Evolutionary conservation across 2,329 filamentous ascomycete genomes (phyloP).

Genomic region (Phialophora expanda): DNA sequence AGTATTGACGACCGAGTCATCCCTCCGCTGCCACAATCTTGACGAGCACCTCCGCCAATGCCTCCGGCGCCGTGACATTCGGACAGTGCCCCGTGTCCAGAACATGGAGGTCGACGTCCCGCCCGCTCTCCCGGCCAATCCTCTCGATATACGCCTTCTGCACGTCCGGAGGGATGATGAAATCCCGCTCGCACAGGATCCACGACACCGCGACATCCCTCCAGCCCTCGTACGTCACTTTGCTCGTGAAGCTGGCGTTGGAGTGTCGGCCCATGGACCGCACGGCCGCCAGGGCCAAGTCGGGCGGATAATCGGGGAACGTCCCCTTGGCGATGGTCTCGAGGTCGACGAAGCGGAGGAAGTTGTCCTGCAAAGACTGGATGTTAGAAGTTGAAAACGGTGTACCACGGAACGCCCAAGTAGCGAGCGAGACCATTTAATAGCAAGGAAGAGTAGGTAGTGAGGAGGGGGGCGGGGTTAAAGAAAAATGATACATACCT

Average conservation of each 20-base stretch:
- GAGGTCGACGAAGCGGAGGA: constrained; percentile 1
- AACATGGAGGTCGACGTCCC: constrained; percentile 44
- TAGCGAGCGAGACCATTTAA: too few species aligned
- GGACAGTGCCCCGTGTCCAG: constrained; percentile 43
- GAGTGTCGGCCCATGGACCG: constrained; percentile 40
- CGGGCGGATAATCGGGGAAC: constrained; percentile 6
- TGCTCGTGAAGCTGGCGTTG: constrained; percentile 40
- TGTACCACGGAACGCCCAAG: too few species aligned
- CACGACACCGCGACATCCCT: constrained; percentile 45
- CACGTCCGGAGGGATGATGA: constrained; percentile 39
- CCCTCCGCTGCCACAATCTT: constrained; percentile 3
- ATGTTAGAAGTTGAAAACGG: background rate
- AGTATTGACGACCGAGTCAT: too few species aligned
- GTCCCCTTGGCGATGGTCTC: background rate
- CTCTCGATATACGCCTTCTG: constrained; percentile 43
- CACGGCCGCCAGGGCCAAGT: constrained; percentile 34
- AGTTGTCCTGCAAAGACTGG: background rate
- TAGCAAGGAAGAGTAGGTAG: too few species aligned
- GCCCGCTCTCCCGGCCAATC: constrained; percentile 42
- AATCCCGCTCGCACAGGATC: constrained; percentile 44
- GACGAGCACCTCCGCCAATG: constrained; percentile 32
- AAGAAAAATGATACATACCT: too few species aligned
- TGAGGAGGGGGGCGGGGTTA: too few species aligned
- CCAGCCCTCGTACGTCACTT: constrained; percentile 44
- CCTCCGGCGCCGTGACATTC: constrained; percentile 38